Base-by-base conservation (phyloP, 305 asterid genomes). In the Fraxinus ornus region DNA sequence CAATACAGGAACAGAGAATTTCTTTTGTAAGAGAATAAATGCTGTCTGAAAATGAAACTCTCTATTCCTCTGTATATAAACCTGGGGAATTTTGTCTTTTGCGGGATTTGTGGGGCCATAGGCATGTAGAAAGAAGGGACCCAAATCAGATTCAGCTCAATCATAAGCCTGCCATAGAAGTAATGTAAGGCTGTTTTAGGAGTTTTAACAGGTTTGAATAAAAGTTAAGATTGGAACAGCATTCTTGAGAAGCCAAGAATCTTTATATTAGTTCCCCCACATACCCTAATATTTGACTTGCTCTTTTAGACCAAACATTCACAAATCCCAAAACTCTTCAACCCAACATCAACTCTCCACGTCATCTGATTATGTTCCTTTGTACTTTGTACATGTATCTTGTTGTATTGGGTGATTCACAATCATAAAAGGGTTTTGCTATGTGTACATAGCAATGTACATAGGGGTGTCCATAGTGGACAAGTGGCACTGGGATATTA, bases 191-290 rank as follows among this genome's bases (percentile, higher is more conserved):
- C 94, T 94, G 95, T 86, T 90, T 84, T 90, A 89, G 89, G 91
- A 90, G 97, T 87, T 83, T 89, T 91, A 92, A 86, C 94, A 86
- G 83, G 91, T 93, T 93, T 91, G 97, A 92, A 94, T 75, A 89
- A 89, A 90, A 89, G 90, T 84, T 76, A 39, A 78, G 74, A 47
- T 82, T 83, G 85, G 89, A 86, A 89, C 90, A 89, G 72, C 89
- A 90, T 83, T 82, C 91, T 89, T 85, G 86, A 86, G 94, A 93
- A 87, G 95, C 93, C 90, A 91, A 92, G 94, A 94, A 91, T 92
- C 90, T 91, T 85, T 87, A 84, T 81, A 36, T 84, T 86, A 81
- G 89, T 89, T 87, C 90, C 90, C 90, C 91, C 83, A 80, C 88
- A 86, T n/a, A 41, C 80, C 85, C 79, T 81, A 83, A 88, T 85